Base-by-base conservation (phyloP, 148 eudicot genomes). In the Cornus controversa region DNA sequence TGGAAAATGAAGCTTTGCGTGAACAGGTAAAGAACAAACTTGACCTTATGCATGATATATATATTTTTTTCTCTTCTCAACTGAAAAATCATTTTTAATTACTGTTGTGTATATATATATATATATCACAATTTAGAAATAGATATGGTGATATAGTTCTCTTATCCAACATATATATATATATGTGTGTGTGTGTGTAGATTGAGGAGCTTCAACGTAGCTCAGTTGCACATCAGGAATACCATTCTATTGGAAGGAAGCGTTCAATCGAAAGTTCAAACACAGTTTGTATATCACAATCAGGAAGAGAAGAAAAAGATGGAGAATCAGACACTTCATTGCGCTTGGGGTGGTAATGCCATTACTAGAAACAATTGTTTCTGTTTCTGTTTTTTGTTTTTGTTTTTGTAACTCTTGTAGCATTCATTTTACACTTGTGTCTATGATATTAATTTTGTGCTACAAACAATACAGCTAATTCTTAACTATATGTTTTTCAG, bases 261-360 rank as follows among this genome's bases (percentile, higher is more conserved):
- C 84, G 77, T 23, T 47, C 77, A 10, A 82, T 53, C 0, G 2
- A 23, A 58, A 74, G 69, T 29, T 75, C 84, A 36, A 75, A 80
- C 26, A 75, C 84, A 18, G 66, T 78, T 40, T 74, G 83, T 71
- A 28, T n/a, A 83, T 62, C 54, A 68, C 24, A 57, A 58, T 73
- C 67, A 8, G 85, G 82, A 7, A 85, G 79, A 66, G 88, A 89
- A 8, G 85, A 84, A 10, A 85, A 78, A 66, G 90, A 89, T 31
- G 87, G 77, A 28, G 85, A 77, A 25, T 86, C 88, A 0, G 89
- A 78, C 31, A 77, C 79, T 70, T 88, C 88, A 16, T 79, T 91
- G 69, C 81, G 84, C 50, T 76, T 91, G 71, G 91, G 91, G 96
- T 91, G 91, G 96, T 91, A 85, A 31, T 60, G 64, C 6, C 64